These are phyloP conservation scores for Rhizopus stolonifer DNA, from an alignment of 371 early-diverging fungal species.

Conservation along the genomic window DNA sequence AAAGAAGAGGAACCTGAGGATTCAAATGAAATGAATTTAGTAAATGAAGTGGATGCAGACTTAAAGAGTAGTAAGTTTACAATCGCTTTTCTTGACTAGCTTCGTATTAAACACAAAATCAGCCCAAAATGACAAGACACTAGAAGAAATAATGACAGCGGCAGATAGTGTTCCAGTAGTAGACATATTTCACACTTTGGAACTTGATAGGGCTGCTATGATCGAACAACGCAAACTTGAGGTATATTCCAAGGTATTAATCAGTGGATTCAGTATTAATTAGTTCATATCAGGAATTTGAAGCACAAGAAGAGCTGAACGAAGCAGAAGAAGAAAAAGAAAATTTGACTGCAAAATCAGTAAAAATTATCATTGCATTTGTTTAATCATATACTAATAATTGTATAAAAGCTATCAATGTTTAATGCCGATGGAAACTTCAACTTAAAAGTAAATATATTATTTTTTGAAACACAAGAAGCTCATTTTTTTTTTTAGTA, in stretches of 20 bases:
- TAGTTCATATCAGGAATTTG: constrained; percentile 32
- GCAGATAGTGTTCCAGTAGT: constrained; percentile 51
- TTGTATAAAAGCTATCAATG: constrained; percentile 33
- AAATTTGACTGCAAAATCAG: constrained; percentile 30
- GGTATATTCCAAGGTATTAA: constrained; percentile 1
- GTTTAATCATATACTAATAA: not conserved
- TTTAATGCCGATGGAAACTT: constrained; percentile 53
- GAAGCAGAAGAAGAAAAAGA: constrained; percentile 53
- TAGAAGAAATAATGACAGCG: constrained; percentile 1
- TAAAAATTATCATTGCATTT: not conserved
- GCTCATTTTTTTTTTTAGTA: constrained; percentile 40
- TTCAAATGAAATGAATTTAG: constrained; percentile 2
- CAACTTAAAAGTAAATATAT: constrained; percentile 53
- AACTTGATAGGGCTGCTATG: constrained; percentile 72
- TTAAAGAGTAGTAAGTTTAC: not conserved
- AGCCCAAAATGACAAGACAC: not conserved
- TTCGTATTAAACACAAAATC: not conserved
- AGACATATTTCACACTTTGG: constrained; percentile 78
- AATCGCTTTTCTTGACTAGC: not conserved
- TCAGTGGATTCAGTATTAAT: not conserved
- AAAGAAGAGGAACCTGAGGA: not conserved
- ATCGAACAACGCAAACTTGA: constrained; percentile 64
- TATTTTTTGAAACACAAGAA: not conserved
- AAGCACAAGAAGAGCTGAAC: constrained; percentile 54
- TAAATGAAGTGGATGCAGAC: not conserved